Percentiles rank a stretch among this genome's conserved stretches.
Conservation (phyloP, 768 basidiomycete species). For the Sutorius australiensis region DNA sequence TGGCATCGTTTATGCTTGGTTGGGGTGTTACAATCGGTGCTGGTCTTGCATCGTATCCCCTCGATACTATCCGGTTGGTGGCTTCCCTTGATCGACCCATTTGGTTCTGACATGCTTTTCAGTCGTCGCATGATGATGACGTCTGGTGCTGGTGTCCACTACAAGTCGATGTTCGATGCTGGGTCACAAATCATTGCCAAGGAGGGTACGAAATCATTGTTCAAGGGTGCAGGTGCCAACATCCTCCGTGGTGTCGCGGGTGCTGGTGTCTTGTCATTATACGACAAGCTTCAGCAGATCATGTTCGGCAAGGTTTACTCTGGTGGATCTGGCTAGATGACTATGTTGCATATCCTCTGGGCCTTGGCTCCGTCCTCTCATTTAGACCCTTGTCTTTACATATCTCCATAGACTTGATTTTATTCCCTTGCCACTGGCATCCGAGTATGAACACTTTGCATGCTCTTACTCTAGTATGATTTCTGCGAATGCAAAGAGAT, state of each 20-base stretch:
- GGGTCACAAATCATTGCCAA: constrained; percentile 91
- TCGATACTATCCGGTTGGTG: constrained; percentile 79
- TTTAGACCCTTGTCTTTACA: constrained; percentile 21
- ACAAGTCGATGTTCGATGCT: constrained; percentile 99
- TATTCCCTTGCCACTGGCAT: constrained; percentile 26
- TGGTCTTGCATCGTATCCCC: constrained; percentile 96
- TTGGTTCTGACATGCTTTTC: constrained; percentile 20
- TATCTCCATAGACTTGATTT: constrained; percentile 34
- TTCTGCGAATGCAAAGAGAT: constrained; percentile 14
- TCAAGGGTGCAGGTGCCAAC: constrained; percentile 98
- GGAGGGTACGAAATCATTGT: constrained; percentile 93
- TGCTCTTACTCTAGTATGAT: constrained; percentile 24
- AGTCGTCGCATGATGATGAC: constrained; percentile 99
- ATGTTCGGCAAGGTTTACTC: constrained; percentile 99
- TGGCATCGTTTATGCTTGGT: constrained; percentile 94
- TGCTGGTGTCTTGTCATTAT: constrained; percentile 98
- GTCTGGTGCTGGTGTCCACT: constrained; percentile 90
- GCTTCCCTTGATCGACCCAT: neutral
- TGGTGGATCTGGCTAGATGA: constrained; percentile 56
- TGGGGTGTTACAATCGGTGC: constrained; percentile 99
- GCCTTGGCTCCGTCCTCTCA: constrained; percentile 31
- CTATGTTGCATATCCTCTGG: constrained; percentile 17
- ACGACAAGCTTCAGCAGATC: constrained; percentile 96
- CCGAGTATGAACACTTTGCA: constrained; percentile 20
- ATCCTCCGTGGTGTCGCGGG: constrained; percentile 99